A percentile compares a stretch with the other conserved stretches of the same genome.
These are phyloP conservation scores for Fusarium subglutinans DNA, from an alignment of 2,329 filamentous ascomycete species.

Conservation along the genomic window DNA sequence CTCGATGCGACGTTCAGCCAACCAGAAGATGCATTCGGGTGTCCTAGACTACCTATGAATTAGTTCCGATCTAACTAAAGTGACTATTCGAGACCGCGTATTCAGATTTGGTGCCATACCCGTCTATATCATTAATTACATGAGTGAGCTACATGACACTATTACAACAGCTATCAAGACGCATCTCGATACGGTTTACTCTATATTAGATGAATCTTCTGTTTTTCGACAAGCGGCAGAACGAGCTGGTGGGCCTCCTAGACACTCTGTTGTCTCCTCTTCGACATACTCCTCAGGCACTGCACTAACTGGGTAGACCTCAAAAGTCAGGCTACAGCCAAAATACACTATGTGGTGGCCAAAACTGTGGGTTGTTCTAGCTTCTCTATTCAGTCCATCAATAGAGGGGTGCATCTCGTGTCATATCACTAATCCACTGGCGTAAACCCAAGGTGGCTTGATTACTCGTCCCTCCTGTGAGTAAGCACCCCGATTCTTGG, in stretches of 20 bases:
- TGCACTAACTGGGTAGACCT: not conserved
- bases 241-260: not conserved
- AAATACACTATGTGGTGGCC: fast-evolving
- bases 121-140: not conserved
- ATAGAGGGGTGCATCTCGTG: fast-evolving
- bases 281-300: not conserved
- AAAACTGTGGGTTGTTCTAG: not conserved
- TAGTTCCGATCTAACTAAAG: not conserved
- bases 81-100: not conserved
- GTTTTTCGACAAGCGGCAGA: fast-evolving
- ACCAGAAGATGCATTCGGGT: not conserved
- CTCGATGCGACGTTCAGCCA: not conserved
- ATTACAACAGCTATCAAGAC: fast-evolving
- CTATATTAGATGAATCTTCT: fast-evolving
- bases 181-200: fast-evolving
- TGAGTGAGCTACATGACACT: fast-evolving
- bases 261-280: not conserved
- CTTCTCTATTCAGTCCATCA: fast-evolving
- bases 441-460: not conserved
- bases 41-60: fast-evolving
- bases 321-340: fast-evolving
- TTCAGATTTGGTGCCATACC: not conserved
- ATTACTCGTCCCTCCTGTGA: not conserved
- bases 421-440: not conserved
- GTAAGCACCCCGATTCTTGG: not conserved